A percentile compares a stretch with the other conserved stretches of the same genome.
These are phyloP conservation scores for Lipomyces sp. DNA, from an alignment of 805 yeast genomes.

Conservation along the genomic window DNA sequence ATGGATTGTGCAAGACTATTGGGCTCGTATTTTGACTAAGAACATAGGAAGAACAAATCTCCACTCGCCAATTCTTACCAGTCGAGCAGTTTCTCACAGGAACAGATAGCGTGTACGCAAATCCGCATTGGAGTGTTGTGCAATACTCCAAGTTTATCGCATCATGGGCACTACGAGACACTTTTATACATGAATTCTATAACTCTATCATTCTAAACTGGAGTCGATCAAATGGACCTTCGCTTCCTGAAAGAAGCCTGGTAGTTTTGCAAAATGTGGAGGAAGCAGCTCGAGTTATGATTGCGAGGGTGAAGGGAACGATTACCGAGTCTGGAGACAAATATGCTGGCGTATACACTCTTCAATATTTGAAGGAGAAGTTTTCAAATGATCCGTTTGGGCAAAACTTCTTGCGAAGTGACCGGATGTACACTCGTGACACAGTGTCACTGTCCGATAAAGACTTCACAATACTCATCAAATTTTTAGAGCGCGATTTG, in stretches of 20 bases:
- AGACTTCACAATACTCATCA: slow-evolving; percentile 14
- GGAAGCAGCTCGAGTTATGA: slow-evolving; percentile 12
- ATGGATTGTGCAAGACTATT: neutral
- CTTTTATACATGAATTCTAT: slow-evolving; percentile 7
- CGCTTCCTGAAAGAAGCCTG: slow-evolving; percentile 9
- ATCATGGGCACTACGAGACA: slow-evolving; percentile 19
- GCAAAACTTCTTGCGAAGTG: neutral
- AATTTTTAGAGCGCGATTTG: slow-evolving; percentile 15
- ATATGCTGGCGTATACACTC: slow-evolving; percentile 11
- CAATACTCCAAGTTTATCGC: slow-evolving; percentile 1
- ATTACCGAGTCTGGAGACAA: neutral
- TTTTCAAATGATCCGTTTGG: slow-evolving; percentile 16
- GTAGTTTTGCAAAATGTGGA: slow-evolving; percentile 20
- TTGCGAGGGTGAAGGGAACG: slow-evolving; percentile 8
- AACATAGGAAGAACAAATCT: slow-evolving; percentile 14
- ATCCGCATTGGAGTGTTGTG: slow-evolving; percentile 15
- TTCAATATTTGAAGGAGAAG: slow-evolving; percentile 13
- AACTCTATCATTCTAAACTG: neutral
- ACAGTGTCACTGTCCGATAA: slow-evolving; percentile 7
- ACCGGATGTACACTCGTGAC: neutral
- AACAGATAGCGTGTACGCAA: slow-evolving; percentile 10
- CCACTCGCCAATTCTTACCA: slow-evolving; percentile 7
- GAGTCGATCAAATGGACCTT: no score
- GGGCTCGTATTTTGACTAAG: no score
- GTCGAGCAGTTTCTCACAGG: slow-evolving; percentile 1